These are phyloP conservation scores for Coprinopsis cinerea DNA, from an alignment of 768 basidiomycete genomes.

Conservation along the genomic window DNA sequence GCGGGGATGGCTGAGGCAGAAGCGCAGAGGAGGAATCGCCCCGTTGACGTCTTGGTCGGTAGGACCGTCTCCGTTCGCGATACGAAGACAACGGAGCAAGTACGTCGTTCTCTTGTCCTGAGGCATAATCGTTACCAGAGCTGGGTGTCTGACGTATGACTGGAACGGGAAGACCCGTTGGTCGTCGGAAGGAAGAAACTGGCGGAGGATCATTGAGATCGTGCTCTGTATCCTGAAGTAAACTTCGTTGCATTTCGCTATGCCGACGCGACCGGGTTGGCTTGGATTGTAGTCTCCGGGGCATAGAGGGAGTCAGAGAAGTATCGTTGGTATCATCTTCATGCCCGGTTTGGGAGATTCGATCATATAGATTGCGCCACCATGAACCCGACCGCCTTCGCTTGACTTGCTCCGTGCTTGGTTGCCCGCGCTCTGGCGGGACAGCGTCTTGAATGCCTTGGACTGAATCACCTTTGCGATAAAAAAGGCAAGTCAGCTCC, in stretches of 20 bases:
- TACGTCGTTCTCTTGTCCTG: slow-evolving; percentile 6
- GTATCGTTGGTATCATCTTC: slow-evolving; percentile 26
- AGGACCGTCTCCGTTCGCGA: slow-evolving; percentile 13
- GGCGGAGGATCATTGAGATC: slow-evolving; percentile 21
- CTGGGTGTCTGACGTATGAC: background rate
- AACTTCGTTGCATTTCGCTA: slow-evolving; percentile 10
- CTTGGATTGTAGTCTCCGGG: slow-evolving; percentile 11
- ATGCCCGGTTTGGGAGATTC: slow-evolving; percentile 39
- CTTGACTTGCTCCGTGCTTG: slow-evolving; percentile 20
- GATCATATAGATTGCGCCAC: slow-evolving; percentile 52
- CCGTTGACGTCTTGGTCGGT: slow-evolving; percentile 12
- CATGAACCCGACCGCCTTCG: slow-evolving; percentile 31
- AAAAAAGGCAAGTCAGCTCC: too few species aligned
- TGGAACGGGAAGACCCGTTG: background rate
- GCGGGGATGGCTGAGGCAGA: background rate
- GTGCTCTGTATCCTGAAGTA: slow-evolving; percentile 8
- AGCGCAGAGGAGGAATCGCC: slow-evolving; percentile 11
- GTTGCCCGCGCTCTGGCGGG: background rate
- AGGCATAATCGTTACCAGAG: background rate
- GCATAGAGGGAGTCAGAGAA: slow-evolving; percentile 9
- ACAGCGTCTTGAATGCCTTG: background rate
- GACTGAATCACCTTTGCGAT: background rate
- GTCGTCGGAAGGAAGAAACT: slow-evolving; percentile 19
- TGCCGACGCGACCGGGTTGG: slow-evolving; percentile 14
- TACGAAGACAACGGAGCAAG: slow-evolving; percentile 16